Conservation (phyloP, 768 basidiomycete genomes). For the Amanita pallidorosea region DNA sequence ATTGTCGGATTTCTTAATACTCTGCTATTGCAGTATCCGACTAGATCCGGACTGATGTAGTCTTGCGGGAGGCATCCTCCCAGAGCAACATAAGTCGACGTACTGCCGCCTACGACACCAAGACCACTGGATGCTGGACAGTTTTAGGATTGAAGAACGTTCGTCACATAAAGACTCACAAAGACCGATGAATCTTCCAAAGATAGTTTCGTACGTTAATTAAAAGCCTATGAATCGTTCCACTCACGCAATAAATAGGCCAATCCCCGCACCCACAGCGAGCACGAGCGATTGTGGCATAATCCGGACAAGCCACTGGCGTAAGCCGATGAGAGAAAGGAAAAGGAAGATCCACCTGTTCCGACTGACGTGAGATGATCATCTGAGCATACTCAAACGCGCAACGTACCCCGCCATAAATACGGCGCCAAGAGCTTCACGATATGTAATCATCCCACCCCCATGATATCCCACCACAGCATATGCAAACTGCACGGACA, state of each 20-base stretch:
- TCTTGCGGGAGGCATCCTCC: conserved; percentile 60
- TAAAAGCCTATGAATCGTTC: no score
- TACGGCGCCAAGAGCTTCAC: conserved; percentile 74
- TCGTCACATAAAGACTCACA: conserved; percentile 25
- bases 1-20: conserved; percentile 68
- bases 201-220: conserved; percentile 4
- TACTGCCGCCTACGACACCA: conserved; percentile 66
- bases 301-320: conserved; percentile 82
- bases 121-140: conserved; percentile 51
- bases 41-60: conserved; percentile 31
- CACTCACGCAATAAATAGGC: conserved; percentile 77
- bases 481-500: conserved; percentile 57
- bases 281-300: conserved; percentile 84
- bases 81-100: conserved; percentile 58
- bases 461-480: conserved; percentile 87
- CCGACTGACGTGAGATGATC: neutral
- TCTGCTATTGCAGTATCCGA: conserved; percentile 49
- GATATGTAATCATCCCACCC: conserved; percentile 58
- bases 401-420: conserved; percentile 70
- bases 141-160: neutral
- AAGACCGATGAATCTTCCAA: conserved; percentile 58
- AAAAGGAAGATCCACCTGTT: conserved; percentile 72
- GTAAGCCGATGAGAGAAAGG: conserved; percentile 71
- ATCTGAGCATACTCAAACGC: no score
- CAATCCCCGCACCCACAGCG: conserved; percentile 80